Evolutionary conservation across 2,329 filamentous ascomycete species (phyloP).

Genomic region (Trichophyton schoenleinii): DNA sequence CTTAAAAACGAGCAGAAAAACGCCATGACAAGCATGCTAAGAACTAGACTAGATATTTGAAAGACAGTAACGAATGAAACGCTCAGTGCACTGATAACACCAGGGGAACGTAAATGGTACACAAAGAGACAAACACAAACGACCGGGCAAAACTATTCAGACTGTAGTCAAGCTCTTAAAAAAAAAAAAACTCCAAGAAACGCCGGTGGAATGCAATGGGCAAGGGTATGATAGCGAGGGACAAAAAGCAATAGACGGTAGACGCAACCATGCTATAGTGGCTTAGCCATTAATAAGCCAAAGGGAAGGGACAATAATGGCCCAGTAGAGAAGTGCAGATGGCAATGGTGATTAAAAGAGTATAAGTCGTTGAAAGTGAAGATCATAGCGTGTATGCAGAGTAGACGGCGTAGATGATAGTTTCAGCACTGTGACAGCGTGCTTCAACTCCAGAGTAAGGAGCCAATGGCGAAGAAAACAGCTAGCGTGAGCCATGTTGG

Average conservation of each 20-base stretch:
- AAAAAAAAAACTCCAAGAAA: not conserved
- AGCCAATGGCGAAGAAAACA: not conserved
- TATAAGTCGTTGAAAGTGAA: not conserved
- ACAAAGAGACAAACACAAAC: not conserved
- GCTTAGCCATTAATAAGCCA: not conserved
- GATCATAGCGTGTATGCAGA: not conserved
- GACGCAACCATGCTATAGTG: not conserved
- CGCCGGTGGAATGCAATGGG: not conserved
- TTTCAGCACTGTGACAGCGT: not conserved
- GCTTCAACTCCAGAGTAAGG: not conserved
- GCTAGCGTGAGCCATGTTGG: not conserved
- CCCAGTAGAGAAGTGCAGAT: not conserved
- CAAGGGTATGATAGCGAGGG: not conserved
- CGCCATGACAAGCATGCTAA: not conserved
- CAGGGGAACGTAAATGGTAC: no score
- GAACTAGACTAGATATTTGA: not conserved
- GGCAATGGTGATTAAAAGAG: conserved; percentile 1
- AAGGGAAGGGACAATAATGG: not conserved
- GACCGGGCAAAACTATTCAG: not conserved
- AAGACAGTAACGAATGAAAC: not conserved
- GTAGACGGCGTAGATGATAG: not conserved
- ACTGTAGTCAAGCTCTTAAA: not conserved
- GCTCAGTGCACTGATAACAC: conserved; percentile 3
- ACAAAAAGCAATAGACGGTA: not conserved
- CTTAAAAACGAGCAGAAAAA: no score